These are phyloP conservation scores for Sporothrix phasma DNA, from an alignment of 2,329 filamentous ascomycete species.

Conservation along the genomic window DNA sequence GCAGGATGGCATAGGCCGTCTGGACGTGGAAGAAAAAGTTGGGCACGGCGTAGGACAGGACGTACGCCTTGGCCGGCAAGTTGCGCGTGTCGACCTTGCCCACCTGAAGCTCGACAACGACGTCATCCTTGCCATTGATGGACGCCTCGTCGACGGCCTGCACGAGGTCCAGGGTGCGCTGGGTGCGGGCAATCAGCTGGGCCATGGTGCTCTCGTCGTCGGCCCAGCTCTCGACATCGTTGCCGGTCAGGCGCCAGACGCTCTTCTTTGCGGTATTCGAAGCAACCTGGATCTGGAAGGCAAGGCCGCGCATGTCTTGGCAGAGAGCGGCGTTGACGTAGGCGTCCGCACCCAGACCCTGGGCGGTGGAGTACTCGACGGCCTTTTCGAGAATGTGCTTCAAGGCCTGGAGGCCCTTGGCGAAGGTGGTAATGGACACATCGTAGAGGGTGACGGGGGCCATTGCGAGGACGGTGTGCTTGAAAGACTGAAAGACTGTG, in stretches of 20 bases:
- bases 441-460: conserved; percentile 25
- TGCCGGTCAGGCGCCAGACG: conserved; percentile 23
- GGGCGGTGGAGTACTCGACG: conserved; percentile 23
- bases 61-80: conserved; percentile 28
- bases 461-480: conserved; percentile 20
- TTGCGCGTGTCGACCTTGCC: conserved; percentile 14
- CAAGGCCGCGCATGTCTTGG: conserved; percentile 29
- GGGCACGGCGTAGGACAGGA: conserved; percentile 38
- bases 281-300: conserved; percentile 28
- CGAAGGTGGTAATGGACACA: conserved; percentile 22
- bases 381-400: conserved; percentile 26
- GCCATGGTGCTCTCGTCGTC: conserved; percentile 27
- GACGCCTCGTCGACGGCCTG: conserved; percentile 21
- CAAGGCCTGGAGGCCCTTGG: conserved; percentile 22
- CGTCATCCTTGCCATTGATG: conserved; percentile 22
- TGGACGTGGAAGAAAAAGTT: conserved; percentile 53
- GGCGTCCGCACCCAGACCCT: conserved; percentile 20
- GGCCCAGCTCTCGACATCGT: conserved; percentile 19
- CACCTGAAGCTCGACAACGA: conserved; percentile 21
- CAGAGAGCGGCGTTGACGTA: conserved; percentile 22
- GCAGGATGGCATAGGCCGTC: conserved; percentile 46
- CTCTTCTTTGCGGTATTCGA: conserved; percentile 25
- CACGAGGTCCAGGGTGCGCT: conserved; percentile 26
- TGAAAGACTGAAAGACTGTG: neutral
- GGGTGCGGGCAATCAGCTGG: conserved; percentile 24